These are phyloP conservation scores for Quercus aquifolioides DNA, from an alignment of 306 rosid species.

Conservation along the genomic window DNA sequence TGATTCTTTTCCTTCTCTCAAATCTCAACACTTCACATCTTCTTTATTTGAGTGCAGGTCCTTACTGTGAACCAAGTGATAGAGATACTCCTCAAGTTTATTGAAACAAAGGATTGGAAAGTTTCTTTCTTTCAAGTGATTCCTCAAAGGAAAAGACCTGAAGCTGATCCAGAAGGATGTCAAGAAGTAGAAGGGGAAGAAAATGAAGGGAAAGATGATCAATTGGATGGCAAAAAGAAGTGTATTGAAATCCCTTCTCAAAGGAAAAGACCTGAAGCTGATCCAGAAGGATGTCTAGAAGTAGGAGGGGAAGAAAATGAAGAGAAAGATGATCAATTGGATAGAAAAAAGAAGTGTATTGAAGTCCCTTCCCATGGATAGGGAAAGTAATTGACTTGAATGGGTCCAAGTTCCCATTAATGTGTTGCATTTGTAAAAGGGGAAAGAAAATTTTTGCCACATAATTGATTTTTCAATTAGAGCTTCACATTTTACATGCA, in stretches of 20 bases:
- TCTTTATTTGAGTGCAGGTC: slow-evolving; percentile 51
- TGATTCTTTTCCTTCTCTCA: not conserved
- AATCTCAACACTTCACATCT: not conserved
- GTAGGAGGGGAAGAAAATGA: slow-evolving; percentile 34
- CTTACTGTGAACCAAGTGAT: slow-evolving; percentile 93
- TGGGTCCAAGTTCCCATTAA: not conserved
- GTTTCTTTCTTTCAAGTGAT: slow-evolving; percentile 74
- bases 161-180: slow-evolving; percentile 40
- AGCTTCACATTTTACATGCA: not conserved
- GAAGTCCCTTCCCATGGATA: slow-evolving; percentile 17
- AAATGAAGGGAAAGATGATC: slow-evolving; percentile 17
- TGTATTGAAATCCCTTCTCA: slow-evolving; percentile 43
- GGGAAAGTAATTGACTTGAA: not conserved
- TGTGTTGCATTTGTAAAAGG: not conserved
- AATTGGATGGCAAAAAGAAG: slow-evolving; percentile 26
- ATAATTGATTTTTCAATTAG: not conserved
- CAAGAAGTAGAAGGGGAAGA: slow-evolving; percentile 36
- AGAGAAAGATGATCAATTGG: slow-evolving; percentile 16
- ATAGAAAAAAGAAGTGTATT: slow-evolving; percentile 28
- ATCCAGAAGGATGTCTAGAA: slow-evolving; percentile 36
- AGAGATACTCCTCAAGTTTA: slow-evolving; percentile 58
- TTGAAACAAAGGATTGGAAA: slow-evolving; percentile 85
- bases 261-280: slow-evolving; percentile 63
- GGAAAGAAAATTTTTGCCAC: not conserved
- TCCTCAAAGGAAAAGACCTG: slow-evolving; percentile 79